Evolutionary conservation across 2,329 filamentous ascomycete species (phyloP).

Genomic region (Ampelomyces quisqualis): DNA sequence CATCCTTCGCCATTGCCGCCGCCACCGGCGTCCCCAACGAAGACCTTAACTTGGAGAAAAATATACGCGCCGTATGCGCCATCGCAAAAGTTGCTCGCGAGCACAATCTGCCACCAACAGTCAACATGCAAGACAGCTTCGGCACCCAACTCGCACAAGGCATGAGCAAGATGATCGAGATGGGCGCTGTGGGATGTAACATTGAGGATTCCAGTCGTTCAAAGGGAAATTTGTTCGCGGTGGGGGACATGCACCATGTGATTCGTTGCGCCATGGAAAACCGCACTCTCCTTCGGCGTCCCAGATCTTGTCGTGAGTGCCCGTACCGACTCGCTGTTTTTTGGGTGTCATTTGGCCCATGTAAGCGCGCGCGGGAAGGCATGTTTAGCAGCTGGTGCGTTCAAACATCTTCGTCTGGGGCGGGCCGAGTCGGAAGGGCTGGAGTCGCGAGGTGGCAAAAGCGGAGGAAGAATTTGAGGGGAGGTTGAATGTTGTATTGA

Average conservation of each 20-base stretch:
- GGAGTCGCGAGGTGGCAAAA: constrained; percentile 25
- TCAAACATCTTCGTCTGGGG: constrained; percentile 64
- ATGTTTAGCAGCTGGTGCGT: constrained; percentile 61
- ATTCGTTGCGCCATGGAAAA: constrained; percentile 48
- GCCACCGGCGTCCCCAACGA: constrained; percentile 36
- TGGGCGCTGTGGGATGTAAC: constrained; percentile 60
- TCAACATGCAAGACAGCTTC: constrained; percentile 64
- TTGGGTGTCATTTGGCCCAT: constrained; percentile 48
- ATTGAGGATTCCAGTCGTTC: constrained; percentile 54
- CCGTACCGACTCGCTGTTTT: constrained; percentile 56
- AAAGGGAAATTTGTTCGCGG: constrained; percentile 40
- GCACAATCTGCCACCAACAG: constrained; percentile 53
- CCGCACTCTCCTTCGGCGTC: constrained; percentile 52
- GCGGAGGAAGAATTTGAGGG: constrained; percentile 25
- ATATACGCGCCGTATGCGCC: constrained; percentile 51
- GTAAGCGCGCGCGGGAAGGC: constrained; percentile 56
- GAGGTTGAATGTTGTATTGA: constrained; percentile 31
- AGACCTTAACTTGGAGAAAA: constrained; percentile 53
- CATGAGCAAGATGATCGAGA: constrained; percentile 49
- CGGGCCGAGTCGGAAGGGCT: constrained; percentile 44
- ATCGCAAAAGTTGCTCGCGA: constrained; percentile 49
- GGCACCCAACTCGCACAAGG: constrained; percentile 50
- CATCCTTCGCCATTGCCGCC: constrained; percentile 39
- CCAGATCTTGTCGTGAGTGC: constrained; percentile 52
- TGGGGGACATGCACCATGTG: constrained; percentile 53